Base-by-base conservation (phyloP, 2,329 filamentous ascomycete species). In the Talaromyces sp. region DNA sequence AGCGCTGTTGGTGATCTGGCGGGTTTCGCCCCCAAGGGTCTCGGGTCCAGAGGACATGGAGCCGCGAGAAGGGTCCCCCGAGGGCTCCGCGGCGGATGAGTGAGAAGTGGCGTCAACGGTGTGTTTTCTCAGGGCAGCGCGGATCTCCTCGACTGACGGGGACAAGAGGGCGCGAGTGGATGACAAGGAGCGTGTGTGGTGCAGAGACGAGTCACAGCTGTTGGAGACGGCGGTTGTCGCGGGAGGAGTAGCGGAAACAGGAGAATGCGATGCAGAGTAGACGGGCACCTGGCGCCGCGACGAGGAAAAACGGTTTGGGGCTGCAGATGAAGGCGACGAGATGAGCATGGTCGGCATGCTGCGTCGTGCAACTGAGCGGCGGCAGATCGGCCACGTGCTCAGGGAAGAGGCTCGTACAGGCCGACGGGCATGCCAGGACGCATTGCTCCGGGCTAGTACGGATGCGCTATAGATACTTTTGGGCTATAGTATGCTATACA, bases 291-390 rank as follows among this genome's bases (percentile, higher is more conserved):
- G 56, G 55, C 57, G 41, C 35, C 46, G 24, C 35, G 55, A 14
- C 14, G 51, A n/a, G 35, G 52, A 27, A 49, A 46, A 49, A 27
- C 19, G 26, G 29, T 69, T 63, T 58, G 68, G 67, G 56, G 73
- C 70, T 61, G 71, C 69, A 62, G 74, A 72, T 26, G 71, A 70
- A 27, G 75, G 73, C 62, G 75, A 77, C 29, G 76, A 77, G 62
- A 73, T 69, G 67, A 77, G 71, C 73, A 77, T 76, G 58, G 61
- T 35, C 49, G 58, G 59, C 59, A 61, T 61, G 50, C 49, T 41
- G 19, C 19, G 26, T 14, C 24, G 21, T 31, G 38, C 55, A 41
- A 57, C 19, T 57, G 26, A 49, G 55, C 35, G 29, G 55, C 8
- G 5, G 55, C 26, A 50, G 55, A 49, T 49, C 29, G 27, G 27